These are phyloP conservation scores for Vanilla planifolia DNA, from an alignment of 106 monocot genomes.

Conservation along the genomic window DNA sequence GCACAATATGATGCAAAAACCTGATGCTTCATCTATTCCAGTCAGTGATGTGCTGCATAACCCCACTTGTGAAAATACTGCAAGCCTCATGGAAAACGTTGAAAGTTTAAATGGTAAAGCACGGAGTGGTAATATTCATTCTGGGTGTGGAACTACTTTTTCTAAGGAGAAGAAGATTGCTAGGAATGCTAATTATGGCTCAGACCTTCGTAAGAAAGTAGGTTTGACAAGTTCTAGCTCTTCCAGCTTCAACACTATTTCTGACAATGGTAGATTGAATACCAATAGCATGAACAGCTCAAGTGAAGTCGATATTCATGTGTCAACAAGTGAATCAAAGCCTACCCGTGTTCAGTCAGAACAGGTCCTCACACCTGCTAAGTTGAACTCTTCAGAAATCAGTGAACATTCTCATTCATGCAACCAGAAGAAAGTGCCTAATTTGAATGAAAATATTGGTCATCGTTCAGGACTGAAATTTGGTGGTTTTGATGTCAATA, in stretches of 20 bases:
- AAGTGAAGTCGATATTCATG: constrained; percentile 3
- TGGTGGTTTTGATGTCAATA: constrained; percentile 21
- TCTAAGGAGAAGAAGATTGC: constrained; percentile 14
- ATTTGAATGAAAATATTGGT: constrained; percentile 14
- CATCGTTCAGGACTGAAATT: constrained; percentile 20
- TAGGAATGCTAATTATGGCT: constrained; percentile 20
- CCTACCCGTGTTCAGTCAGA: constrained; percentile 11
- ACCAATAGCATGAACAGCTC: neutral
- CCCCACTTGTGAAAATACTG: constrained; percentile 41
- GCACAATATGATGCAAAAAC: constrained; percentile 15
- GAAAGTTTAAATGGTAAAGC: constrained; percentile 54
- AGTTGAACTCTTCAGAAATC: constrained; percentile 12
- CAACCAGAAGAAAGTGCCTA: constrained; percentile 16
- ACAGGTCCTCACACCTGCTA: constrained; percentile 4
- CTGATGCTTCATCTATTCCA: constrained; percentile 3
- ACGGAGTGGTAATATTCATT: constrained; percentile 35
- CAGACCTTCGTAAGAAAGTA: constrained; percentile 9
- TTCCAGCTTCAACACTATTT: neutral
- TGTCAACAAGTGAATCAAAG: neutral
- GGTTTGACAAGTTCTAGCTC: neutral
- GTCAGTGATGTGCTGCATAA: constrained; percentile 16
- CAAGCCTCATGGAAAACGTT: constrained; percentile 53
- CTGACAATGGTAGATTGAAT: too few relatives aligned
- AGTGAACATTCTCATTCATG: constrained; percentile 16
- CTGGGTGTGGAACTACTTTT: constrained; percentile 7